Evolutionary conservation across 306 rosid species (phyloP).

Genomic region (Corylus heterophylla): DNA sequence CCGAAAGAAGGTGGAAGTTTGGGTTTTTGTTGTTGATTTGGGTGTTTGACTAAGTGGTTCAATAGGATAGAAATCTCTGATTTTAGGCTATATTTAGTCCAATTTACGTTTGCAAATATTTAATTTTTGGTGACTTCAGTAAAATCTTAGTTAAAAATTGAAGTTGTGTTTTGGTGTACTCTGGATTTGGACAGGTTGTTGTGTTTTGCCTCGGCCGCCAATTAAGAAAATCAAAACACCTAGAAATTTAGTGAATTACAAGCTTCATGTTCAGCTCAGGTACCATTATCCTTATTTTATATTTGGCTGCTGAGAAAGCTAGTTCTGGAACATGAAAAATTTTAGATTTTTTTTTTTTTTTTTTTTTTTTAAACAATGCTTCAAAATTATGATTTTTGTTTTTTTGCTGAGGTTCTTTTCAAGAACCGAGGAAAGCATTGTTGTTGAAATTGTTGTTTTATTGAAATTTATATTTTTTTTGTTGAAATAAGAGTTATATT

Average conservation of each 20-base stretch:
- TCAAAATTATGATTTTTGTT: not conserved
- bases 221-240: not conserved
- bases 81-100: not conserved
- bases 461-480: not conserved
- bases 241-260: no score
- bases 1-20: not conserved
- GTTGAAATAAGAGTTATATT: not conserved
- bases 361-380: not conserved
- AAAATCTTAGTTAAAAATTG: not conserved
- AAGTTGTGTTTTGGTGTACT: not conserved
- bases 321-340: not conserved
- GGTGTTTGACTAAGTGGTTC: conserved; percentile 1
- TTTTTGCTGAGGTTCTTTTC: not conserved
- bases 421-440: not conserved
- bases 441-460: not conserved
- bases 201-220: not conserved
- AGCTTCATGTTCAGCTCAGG: no score
- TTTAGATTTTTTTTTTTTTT: no score
- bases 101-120: not conserved
- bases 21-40: not conserved
- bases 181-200: not conserved
- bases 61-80: not conserved
- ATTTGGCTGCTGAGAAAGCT: not conserved
- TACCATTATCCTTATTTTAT: not conserved
- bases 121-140: not conserved